Conservation (phyloP, 2,329 filamentous ascomycete species). For the Colletotrichum spinosum region DNA sequence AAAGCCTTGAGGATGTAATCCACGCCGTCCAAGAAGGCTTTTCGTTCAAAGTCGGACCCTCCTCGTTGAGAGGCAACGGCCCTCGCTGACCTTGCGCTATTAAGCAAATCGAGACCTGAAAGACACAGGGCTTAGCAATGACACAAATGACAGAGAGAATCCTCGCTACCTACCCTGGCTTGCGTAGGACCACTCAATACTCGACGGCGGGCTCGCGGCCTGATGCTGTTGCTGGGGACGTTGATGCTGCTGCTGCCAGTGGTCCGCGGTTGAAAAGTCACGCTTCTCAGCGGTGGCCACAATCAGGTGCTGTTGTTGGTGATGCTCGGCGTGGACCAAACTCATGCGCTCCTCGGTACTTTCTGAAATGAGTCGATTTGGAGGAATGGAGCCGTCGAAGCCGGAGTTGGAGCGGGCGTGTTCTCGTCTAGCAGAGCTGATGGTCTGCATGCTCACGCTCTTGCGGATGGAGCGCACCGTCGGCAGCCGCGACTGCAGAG, state of each 20-base stretch:
- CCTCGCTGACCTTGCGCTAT: constrained; percentile 32
- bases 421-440: constrained; percentile 27
- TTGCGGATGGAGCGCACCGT: constrained; percentile 61
- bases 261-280: constrained; percentile 14
- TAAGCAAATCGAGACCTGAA: constrained; percentile 29
- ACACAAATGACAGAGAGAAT: background rate
- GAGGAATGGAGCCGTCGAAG: constrained; percentile 24
- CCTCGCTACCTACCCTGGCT: constrained; percentile 44
- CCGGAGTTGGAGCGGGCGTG: constrained; percentile 34
- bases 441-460: constrained; percentile 48
- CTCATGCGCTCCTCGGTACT: constrained; percentile 36
- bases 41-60: constrained; percentile 56
- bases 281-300: constrained; percentile 12
- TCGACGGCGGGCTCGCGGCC: constrained; percentile 43
- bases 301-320: constrained; percentile 13
- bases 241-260: constrained; percentile 15
- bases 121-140: background rate
- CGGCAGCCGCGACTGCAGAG: constrained; percentile 63
- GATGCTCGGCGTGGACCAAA: constrained; percentile 28
- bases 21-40: constrained; percentile 73
- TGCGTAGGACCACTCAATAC: constrained; percentile 48
- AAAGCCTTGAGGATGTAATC: constrained; percentile 74
- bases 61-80: constrained; percentile 19
- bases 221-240: constrained; percentile 28
- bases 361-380: constrained; percentile 28